Base-by-base conservation (phyloP, 163 green algal genomes). In the Picocystis sp. region DNA sequence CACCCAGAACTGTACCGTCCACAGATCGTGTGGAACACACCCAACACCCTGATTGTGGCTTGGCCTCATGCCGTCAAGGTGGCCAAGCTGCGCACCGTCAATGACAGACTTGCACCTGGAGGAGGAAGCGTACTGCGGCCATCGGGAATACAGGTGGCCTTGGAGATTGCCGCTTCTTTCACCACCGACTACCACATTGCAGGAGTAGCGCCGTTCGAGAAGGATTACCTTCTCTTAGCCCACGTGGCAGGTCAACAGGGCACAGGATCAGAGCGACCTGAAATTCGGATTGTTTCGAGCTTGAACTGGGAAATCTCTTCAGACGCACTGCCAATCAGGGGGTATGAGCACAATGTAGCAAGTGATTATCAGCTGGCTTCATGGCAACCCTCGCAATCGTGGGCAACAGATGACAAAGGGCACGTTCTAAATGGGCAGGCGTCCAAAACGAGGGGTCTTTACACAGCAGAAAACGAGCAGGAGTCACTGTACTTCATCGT, bases 401-500 rank as follows among this genome's bases (percentile, higher is more conserved):
- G 57, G 14, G 15, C 2, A 33, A 15, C 55, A 55, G 8, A 14
- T 24, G 33, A 19, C 35, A 43, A 45, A 25, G 55, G 29, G 29
- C 21, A 10, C 23, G 22, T 6, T 19, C 45, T 38, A 33, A 33
- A 15, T 15, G 2, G 45, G 21, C n/a, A 54, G 21, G 13, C 34
- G 45, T 19, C 62, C 58, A 72, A 69, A 54, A 79, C 70, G 75
- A 79, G 74, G 71, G 50, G 51, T 41, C 67, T 38, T 38, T 38
- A 8, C 29, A 38, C 5, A 12, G 29, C 29, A 38, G 29, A 38
- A 38, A 38, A 77, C 19, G 79, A 75, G 3, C 67, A 84, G 29
- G 79, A 88, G 56, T 76, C 79, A 1, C 50, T 71, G 21, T 86
- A 81, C 63, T 80, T 80, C 29, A 47, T 89, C 3, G 55, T 81